Evolutionary conservation across 257 asterid species (phyloP).

Genomic region (Datura wrightii): DNA sequence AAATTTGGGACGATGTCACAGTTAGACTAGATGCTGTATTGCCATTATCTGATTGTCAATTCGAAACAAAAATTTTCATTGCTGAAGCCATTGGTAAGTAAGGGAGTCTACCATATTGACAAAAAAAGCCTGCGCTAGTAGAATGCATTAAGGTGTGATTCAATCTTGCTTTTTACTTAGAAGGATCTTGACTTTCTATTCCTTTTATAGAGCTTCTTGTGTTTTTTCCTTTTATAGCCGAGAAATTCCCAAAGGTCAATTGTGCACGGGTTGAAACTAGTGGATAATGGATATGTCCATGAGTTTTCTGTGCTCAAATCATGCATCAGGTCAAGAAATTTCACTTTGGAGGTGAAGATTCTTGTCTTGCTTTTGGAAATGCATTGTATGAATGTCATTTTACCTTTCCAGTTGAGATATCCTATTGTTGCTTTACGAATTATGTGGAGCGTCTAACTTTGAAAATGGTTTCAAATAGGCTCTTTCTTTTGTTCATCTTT

Average conservation of each 20-base stretch:
- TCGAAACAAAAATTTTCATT: not conserved
- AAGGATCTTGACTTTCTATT: not conserved
- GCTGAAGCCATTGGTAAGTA: not conserved
- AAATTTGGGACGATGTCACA: not conserved
- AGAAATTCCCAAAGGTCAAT: not conserved
- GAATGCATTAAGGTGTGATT: not conserved
- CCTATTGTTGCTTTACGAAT: not conserved
- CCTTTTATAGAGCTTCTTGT: not conserved
- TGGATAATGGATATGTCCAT: not conserved
- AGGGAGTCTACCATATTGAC: not conserved
- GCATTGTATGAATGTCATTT: not conserved
- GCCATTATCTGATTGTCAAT: not conserved
- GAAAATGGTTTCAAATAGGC: not conserved
- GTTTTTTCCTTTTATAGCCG: not conserved
- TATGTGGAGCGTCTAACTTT: not conserved
- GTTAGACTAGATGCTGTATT: not conserved
- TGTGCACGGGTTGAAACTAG: not conserved
- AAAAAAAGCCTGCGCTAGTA: not conserved
- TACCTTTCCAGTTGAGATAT: not conserved
- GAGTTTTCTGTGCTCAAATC: not conserved
- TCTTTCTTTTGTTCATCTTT: not conserved
- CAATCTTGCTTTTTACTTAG: not conserved
- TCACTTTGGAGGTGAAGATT: not conserved
- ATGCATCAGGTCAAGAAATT: not conserved
- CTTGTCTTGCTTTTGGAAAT: not conserved